phyloP scores from a whole-genome alignment of 306 rosid genomes.

The Dalbergia cochinchinensis region DNA sequence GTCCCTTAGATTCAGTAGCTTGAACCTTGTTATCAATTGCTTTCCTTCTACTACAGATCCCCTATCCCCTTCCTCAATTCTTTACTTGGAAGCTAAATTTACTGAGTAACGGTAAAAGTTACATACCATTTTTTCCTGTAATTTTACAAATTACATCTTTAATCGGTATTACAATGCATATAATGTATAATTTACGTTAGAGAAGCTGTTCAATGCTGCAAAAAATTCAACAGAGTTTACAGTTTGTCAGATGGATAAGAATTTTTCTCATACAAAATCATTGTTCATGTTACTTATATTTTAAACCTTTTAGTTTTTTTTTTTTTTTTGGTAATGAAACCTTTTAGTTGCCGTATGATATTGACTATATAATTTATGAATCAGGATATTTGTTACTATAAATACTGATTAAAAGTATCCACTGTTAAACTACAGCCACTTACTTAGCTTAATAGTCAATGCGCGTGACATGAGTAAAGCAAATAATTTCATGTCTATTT shows the following conservation, averaged over 20 bases:
- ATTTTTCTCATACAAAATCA: conserved; percentile 33
- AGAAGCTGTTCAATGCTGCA: neutral
- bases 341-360: conserved; percentile 25
- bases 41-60: conserved; percentile 43
- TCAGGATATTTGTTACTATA: conserved; percentile 28
- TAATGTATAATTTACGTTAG: too few species aligned
- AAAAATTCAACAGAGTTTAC: conserved; percentile 34
- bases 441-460: neutral
- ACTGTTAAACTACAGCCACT: conserved; percentile 4
- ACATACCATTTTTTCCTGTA: neutral
- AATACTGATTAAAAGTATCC: neutral
- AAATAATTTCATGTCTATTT: conserved; percentile 36
- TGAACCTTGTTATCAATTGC: neutral
- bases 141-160: neutral
- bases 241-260: conserved; percentile 33
- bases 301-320: conserved; percentile 5
- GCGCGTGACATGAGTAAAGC: conserved; percentile 24
- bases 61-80: conserved; percentile 25
- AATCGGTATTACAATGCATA: neutral
- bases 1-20: neutral
- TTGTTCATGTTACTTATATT: conserved; percentile 7
- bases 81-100: neutral
- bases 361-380: conserved; percentile 22
- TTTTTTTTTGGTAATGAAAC: too few species aligned
- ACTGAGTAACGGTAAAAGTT: conserved; percentile 13